Conservation (phyloP, 306 rosid species). For the Gillenia trifoliata region DNA sequence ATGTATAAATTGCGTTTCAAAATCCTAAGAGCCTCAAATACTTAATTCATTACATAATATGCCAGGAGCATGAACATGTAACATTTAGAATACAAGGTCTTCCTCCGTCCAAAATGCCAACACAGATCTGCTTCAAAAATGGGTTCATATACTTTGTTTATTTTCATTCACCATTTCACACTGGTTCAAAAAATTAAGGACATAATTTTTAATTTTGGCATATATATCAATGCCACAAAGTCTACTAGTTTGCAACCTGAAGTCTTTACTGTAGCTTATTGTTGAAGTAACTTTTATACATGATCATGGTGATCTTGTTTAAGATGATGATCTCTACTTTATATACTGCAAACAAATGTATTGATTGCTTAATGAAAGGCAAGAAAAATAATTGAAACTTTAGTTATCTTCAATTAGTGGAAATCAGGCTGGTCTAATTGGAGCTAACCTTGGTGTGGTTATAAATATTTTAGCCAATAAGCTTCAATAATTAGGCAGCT, state of each 20-base stretch:
- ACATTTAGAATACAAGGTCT: background rate
- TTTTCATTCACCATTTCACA: background rate
- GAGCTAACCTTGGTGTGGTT: conserved; percentile 46
- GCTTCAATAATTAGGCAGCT: conserved; percentile 25
- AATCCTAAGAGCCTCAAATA: background rate
- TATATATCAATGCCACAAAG: too few relatives aligned
- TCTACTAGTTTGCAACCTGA: too few relatives aligned
- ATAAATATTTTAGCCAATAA: conserved; percentile 48
- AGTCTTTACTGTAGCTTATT: background rate
- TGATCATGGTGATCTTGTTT: background rate
- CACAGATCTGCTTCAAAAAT: background rate
- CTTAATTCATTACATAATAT: too few relatives aligned
- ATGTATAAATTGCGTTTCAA: background rate
- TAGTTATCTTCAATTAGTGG: conserved; percentile 64
- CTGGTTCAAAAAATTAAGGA: background rate
- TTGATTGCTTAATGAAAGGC: conserved; percentile 25
- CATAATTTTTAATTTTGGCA: too few relatives aligned
- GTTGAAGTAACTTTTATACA: background rate
- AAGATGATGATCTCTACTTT: conserved; percentile 18
- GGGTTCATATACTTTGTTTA: background rate
- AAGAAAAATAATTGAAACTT: conserved; percentile 38
- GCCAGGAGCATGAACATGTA: background rate
- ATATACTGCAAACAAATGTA: conserved; percentile 16
- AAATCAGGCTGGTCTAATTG: conserved; percentile 75
- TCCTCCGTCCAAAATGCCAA: background rate